phyloP scores from a whole-genome alignment of 345 rosid species.

The Sonneratia alba region DNA sequence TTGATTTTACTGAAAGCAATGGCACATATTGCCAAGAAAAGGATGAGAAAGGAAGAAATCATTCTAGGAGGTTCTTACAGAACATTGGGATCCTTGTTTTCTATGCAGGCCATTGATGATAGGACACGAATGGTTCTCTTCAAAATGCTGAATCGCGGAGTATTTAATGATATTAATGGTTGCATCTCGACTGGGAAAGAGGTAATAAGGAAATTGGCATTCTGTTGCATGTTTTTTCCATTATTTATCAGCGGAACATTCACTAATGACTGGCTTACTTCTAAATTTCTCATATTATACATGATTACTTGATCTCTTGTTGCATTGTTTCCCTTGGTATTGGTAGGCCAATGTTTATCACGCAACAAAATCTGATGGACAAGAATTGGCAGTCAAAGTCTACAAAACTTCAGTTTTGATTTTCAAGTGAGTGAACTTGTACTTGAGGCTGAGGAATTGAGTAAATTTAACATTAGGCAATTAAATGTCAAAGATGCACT shows the following conservation, averaged over 20 bases:
- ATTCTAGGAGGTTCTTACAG: neutral
- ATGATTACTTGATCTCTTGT: neutral
- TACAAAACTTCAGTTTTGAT: slow-evolving; percentile 88
- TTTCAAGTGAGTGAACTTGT: slow-evolving; percentile 53
- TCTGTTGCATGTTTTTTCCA: neutral
- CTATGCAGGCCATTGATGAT: slow-evolving; percentile 75
- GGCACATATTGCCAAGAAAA: neutral
- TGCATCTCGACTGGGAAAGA: slow-evolving; percentile 98
- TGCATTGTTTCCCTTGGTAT: slow-evolving; percentile 4
- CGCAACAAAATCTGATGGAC: slow-evolving; percentile 78
- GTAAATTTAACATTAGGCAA: too few relatives aligned
- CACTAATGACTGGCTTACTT: neutral
- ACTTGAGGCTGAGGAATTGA: neutral
- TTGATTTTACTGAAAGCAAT: neutral
- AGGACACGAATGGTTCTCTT: slow-evolving; percentile 89
- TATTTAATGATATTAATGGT: slow-evolving; percentile 75
- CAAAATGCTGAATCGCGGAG: slow-evolving; percentile 84
- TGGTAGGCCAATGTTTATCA: slow-evolving; percentile 93
- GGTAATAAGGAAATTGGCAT: slow-evolving; percentile 23
- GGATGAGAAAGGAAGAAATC: neutral
- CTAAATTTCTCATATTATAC: neutral
- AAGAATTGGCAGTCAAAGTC: slow-evolving; percentile 82
- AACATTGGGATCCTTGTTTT: neutral
- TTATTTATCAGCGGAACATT: neutral
- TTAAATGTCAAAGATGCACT: neutral